Base-by-base conservation (phyloP, 2,329 filamentous ascomycete genomes). In the Aureobasidium sp. region DNA sequence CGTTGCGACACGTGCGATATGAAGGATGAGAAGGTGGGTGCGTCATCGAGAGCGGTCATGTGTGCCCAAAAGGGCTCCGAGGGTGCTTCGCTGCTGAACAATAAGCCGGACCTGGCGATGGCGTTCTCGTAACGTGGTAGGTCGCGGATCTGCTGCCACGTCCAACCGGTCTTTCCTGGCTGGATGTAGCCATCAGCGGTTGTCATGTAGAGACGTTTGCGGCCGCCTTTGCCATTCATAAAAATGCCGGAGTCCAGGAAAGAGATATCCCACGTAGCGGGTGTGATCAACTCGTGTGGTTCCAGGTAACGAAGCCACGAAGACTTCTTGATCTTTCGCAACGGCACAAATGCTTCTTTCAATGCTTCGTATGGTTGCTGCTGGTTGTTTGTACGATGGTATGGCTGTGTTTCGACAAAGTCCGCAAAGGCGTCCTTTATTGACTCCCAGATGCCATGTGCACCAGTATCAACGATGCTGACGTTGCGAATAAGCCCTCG, bases 181-280 rank as follows among this genome's bases (percentile, higher is more conserved):
- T 93, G 89, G 2, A 89, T 74, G 65, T 93, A 93, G 1, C 86
- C 86, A 65, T 88, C 84, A 3, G 85, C 82, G 61, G 89, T 86
- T 1, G 89, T 93, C 61, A 92, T 79, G 72, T 88, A 93, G 13
- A 93, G 79, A 9, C 88, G 81, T 63, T 85, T 84, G 64, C 77
- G 72, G 9, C 77, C 77, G 25, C 81, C 79, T 10, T 82, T 79
- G 31, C 84, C 80, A 67, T 86, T 84, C 88, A 92, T 92, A 67
- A 89, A 81, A 38, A 91, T 82, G 50, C 82, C 84, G 1, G 86
- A 85, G 53, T 79, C 79, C 29, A 93, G 78, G 64, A 92, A 92
- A 10, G 82, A 78, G 2, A 85, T 82, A 55, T 85, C 83, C 89
- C 89, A 93, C 2, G 85, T 73, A 1, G 84, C 81, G 0, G 87